Percentiles rank a stretch among this genome's conserved stretches.
Conservation (phyloP, 225 moss, liverwort and hornwort species). For the Sphagnum contortum region DNA sequence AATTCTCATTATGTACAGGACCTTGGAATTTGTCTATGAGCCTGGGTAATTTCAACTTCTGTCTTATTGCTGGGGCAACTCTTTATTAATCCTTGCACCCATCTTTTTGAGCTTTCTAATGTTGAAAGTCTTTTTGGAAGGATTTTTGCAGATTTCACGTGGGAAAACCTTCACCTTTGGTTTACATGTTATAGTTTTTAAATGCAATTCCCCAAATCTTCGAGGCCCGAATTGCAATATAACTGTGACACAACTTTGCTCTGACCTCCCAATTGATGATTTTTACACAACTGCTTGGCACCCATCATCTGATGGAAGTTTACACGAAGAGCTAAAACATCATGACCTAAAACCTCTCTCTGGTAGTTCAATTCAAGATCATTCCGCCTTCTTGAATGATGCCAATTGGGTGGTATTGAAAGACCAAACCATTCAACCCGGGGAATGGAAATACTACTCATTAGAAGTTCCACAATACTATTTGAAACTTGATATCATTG, state of each 20-base stretch:
- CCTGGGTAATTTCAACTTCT: neutral
- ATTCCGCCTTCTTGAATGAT: neutral
- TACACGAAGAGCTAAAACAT: too few relatives aligned
- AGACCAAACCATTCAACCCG: conserved; percentile 16
- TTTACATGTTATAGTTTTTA: conserved; percentile 22
- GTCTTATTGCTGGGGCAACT: neutral
- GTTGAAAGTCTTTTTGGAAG: too few relatives aligned
- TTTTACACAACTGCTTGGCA: too few relatives aligned
- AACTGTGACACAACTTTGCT: conserved; percentile 13
- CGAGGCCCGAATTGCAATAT: conserved; percentile 17
- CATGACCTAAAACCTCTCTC: neutral
- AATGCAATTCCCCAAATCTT: conserved; percentile 23
- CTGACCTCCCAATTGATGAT: neutral
- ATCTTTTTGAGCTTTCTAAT: neutral
- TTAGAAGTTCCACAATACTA: conserved; percentile 22
- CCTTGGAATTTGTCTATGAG: neutral
- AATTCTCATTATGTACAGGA: neutral
- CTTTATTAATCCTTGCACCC: neutral
- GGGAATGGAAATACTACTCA: conserved; percentile 25
- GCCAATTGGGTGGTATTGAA: neutral
- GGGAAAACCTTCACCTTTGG: conserved; percentile 37
- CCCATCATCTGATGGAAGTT: too few relatives aligned
- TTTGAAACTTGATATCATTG: conserved; percentile 7
- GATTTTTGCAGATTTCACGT: conserved; percentile 23
- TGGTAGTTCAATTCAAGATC: neutral